Evolutionary conservation across 2,329 filamentous ascomycete genomes (phyloP).

Genomic region (Lachnellula arida): DNA sequence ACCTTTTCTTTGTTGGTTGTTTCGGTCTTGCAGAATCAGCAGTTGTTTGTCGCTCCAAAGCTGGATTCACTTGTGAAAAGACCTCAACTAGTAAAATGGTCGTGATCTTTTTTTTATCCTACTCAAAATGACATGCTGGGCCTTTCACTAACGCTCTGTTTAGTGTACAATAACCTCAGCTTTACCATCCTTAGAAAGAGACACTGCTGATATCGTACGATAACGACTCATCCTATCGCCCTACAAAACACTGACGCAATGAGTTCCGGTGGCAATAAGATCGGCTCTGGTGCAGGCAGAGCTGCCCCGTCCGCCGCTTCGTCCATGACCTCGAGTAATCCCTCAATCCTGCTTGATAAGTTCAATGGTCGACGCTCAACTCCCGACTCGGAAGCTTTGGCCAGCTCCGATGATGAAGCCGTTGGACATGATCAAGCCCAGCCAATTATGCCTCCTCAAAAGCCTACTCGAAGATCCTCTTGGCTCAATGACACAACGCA

Average conservation of each 20-base stretch:
- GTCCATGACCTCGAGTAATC: slow-evolving; percentile 53
- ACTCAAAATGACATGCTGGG: not conserved
- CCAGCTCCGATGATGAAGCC: slow-evolving; percentile 88
- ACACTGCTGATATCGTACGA: not conserved
- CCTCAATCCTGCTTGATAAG: slow-evolving; percentile 68
- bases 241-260: slow-evolving; percentile 7
- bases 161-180: not conserved
- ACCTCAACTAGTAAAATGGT: not conserved
- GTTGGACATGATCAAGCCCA: slow-evolving; percentile 55
- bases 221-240: not conserved
- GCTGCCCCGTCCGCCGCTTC: slow-evolving; percentile 39
- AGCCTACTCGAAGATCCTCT: slow-evolving; percentile 67
- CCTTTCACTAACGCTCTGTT: not conserved
- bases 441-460: slow-evolving; percentile 46
- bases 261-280: slow-evolving; percentile 22
- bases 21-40: no score
- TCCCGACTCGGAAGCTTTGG: slow-evolving; percentile 88
- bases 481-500: slow-evolving; percentile 83
- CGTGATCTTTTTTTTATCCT: not conserved
- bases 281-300: slow-evolving; percentile 34
- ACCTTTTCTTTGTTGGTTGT: no score
- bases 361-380: slow-evolving; percentile 76
- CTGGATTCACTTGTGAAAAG: no score
- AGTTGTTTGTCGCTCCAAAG: no score
- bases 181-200: no score